Conservation (phyloP, 2,329 filamentous ascomycete genomes). For the Xylaria sp. region DNA sequence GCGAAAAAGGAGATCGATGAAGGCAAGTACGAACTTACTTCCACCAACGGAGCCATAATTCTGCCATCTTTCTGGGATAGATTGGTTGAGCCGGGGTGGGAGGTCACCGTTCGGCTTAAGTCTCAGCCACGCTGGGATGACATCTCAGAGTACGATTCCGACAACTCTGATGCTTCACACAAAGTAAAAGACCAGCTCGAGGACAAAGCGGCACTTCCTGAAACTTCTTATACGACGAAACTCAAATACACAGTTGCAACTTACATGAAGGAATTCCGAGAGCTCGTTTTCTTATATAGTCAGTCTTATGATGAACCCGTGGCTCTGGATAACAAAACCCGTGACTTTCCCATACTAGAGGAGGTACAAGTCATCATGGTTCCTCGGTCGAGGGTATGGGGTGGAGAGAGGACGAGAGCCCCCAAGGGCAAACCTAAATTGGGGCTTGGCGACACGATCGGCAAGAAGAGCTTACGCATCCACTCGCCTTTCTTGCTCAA, state of each 20-base stretch:
- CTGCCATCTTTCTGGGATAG: constrained; percentile 21
- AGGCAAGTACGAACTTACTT: constrained; percentile 24
- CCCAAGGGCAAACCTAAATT: constrained; percentile 17
- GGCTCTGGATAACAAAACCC: constrained; percentile 4
- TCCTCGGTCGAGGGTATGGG: not conserved
- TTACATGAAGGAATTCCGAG: not conserved
- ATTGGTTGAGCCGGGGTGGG: constrained; percentile 25
- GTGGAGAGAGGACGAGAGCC: not conserved
- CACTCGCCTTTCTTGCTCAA: constrained; percentile 36
- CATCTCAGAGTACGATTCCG: too few species aligned
- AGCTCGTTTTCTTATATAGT: constrained; percentile 9
- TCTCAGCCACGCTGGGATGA: constrained; percentile 7
- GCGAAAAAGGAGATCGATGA: constrained; percentile 32
- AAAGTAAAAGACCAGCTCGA: not conserved
- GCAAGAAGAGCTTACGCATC: constrained; percentile 28
- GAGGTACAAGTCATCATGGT: constrained; percentile 24
- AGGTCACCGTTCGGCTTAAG: constrained; percentile 22
- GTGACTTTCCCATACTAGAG: constrained; percentile 30
- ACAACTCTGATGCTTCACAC: not conserved
- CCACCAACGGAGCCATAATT: not conserved
- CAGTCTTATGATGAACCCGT: constrained; percentile 26
- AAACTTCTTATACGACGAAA: constrained; percentile 3
- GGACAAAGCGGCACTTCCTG: not conserved
- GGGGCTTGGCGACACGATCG: constrained; percentile 15
- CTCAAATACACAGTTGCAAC: constrained; percentile 14